Evolutionary conservation across 495 filamentous ascomycete genomes (phyloP).

Genomic region (Xylona heveae): DNA sequence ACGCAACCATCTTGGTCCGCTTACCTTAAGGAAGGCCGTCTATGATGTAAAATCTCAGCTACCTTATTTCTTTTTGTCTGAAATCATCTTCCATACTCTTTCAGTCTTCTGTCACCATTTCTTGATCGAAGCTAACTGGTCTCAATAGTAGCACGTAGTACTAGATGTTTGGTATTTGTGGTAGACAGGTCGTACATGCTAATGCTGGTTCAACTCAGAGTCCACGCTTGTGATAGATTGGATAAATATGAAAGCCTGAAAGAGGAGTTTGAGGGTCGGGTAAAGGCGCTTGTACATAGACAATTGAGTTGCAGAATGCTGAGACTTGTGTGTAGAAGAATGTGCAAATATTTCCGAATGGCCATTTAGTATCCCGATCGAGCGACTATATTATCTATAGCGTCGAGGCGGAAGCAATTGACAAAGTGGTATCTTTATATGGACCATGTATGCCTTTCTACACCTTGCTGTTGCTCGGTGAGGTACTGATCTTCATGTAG

Average conservation of each 20-base stretch:
- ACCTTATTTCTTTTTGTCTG: constrained; percentile 84
- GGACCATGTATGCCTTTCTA: constrained; percentile 59
- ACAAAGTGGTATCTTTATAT: constrained; percentile 61
- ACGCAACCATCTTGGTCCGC: constrained; percentile 30
- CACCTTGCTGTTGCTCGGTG: constrained; percentile 7
- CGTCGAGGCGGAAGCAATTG: constrained; percentile 82
- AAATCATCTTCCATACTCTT: constrained; percentile 16
- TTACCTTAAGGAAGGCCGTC: constrained; percentile 29
- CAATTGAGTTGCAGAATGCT: constrained; percentile 19
- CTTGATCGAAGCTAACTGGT: constrained; percentile 19
- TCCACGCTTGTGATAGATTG: constrained; percentile 82
- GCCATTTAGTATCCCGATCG: constrained; percentile 78
- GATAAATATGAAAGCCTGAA: constrained; percentile 60
- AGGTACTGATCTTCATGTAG: no score
- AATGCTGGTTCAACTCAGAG: no score
- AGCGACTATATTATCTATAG: constrained; percentile 97
- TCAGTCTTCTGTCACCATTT: background rate
- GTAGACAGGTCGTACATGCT: constrained; percentile 1
- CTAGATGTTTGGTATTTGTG: background rate
- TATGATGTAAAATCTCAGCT: constrained; percentile 95
- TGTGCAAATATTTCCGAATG: constrained; percentile 67
- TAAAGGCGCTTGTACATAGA: constrained; percentile 23
- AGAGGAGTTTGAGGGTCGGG: constrained; percentile 55
- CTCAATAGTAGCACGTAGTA: no score
- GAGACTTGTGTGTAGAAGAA: constrained; percentile 37